Evolutionary conservation across 345 rosid genomes (phyloP).

Genomic region (Bruguiera gymnorhiza): DNA sequence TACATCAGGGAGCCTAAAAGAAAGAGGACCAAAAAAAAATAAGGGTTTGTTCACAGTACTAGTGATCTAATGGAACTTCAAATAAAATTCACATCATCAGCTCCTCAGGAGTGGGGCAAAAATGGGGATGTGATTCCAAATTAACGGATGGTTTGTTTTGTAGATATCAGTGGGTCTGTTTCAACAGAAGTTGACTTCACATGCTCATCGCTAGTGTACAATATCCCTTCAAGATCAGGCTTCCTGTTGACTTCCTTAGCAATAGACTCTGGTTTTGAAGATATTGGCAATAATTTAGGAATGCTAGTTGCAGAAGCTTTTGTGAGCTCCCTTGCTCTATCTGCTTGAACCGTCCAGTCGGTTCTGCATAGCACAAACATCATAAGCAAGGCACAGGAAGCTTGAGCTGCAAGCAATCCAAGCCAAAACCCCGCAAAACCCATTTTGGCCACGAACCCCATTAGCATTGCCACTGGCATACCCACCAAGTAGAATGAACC

Average conservation of each 20-base stretch:
- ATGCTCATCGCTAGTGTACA: slow-evolving; percentile 35
- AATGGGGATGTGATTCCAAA: slow-evolving; percentile 17
- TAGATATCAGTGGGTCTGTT: slow-evolving; percentile 44
- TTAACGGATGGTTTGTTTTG: slow-evolving; percentile 22
- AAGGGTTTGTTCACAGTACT: slow-evolving; percentile 1
- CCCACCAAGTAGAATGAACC: slow-evolving; percentile 93
- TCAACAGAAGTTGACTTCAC: slow-evolving; percentile 43
- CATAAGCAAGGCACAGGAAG: slow-evolving; percentile 78
- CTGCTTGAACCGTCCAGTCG: slow-evolving; percentile 66
- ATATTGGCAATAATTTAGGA: slow-evolving; percentile 28
- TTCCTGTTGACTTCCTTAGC: slow-evolving; percentile 21
- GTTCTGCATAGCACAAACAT: slow-evolving; percentile 57
- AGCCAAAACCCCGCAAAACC: slow-evolving; percentile 89
- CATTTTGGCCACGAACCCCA: slow-evolving; percentile 61
- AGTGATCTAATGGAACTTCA: neutral
- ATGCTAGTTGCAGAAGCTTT: slow-evolving; percentile 15
- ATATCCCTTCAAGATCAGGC: slow-evolving; percentile 35
- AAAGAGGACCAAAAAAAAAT: neutral
- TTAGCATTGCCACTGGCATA: slow-evolving; percentile 74
- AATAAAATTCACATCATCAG: slow-evolving; percentile 21
- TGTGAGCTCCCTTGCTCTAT: slow-evolving; percentile 77
- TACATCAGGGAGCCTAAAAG: slow-evolving; percentile 8
- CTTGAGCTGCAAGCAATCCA: slow-evolving; percentile 94
- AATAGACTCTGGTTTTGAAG: slow-evolving; percentile 19
- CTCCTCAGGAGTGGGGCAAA: slow-evolving; percentile 25